Percentiles rank a stretch among this genome's conserved stretches.
Evolutionary conservation across 2,329 filamentous ascomycete species (phyloP).

Genomic region (Phialophora tarda): DNA sequence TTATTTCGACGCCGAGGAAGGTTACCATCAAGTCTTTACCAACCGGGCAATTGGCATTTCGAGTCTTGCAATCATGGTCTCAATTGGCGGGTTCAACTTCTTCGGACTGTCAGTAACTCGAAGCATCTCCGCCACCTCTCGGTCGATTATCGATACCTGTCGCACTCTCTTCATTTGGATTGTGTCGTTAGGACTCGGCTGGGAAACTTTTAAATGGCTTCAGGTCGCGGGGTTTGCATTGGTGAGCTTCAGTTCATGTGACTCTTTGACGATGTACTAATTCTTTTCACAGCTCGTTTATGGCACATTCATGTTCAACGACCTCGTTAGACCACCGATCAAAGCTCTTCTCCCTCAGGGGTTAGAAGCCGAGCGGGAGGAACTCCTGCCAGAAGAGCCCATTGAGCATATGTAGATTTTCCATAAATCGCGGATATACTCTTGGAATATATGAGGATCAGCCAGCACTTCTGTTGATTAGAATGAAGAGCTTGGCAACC

Average conservation of each 20-base stretch:
- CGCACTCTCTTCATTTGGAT: conserved; percentile 98
- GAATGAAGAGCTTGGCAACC: neutral
- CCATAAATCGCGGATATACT: too few relatives aligned
- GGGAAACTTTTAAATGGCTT: conserved; percentile 97
- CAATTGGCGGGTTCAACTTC: conserved; percentile 99
- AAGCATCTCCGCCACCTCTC: conserved; percentile 85
- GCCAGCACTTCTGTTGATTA: neutral
- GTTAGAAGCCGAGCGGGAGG: conserved; percentile 47
- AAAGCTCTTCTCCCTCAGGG: conserved; percentile 63
- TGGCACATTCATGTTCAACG: conserved; percentile 96
- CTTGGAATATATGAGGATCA: neutral
- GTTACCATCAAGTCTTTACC: conserved; percentile 77
- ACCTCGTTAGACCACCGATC: conserved; percentile 82
- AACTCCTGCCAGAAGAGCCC: conserved; percentile 77
- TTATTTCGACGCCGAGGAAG: conserved; percentile 89
- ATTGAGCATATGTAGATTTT: conserved; percentile 68
- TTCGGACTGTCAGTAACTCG: conserved; percentile 94
- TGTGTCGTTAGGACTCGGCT: conserved; percentile 87
- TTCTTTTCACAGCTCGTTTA: conserved; percentile 71
- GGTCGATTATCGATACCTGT: conserved; percentile 96
- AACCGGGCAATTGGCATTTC: conserved; percentile 74
- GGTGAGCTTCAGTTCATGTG: conserved; percentile 24
- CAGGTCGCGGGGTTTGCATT: conserved; percentile 87
- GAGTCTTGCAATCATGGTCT: conserved; percentile 92
- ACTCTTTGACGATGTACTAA: conserved; percentile 9